Base-by-base conservation (phyloP, 176 grass and related monocot species). In the Oryza australiensis region DNA sequence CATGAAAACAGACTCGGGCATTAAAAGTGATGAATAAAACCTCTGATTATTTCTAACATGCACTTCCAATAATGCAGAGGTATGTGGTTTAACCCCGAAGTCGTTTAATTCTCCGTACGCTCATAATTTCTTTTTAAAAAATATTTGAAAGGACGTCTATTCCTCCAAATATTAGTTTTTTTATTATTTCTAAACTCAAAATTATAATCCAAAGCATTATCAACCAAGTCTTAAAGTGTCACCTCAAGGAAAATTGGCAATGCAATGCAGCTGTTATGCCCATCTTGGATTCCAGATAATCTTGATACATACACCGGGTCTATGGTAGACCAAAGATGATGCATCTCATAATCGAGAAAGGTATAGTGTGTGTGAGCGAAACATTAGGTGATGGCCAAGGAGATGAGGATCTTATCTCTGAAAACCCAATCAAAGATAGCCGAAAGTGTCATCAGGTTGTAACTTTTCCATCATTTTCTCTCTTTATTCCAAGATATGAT, bases 351-450 rank as follows among this genome's bases (percentile, higher is more conserved):
- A 80, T 37, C 30, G 43, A 80, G 73, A 72, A 81, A 37, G 38
- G 64, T 48, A 74, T 48, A 74, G 53, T 73, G 43, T 26, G 43
- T 26, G 29, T 75, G 42, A 26, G n/a, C 37, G 41, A 65, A 70
- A 67, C 30, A 75, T 7, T 53, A 40, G 71, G 32, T 40, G 71
- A 75, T 75, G 59, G n/a, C 30, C 62, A 22, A 66, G 9, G 71
- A 66, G 71, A 83, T 66, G 60, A 64, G 59, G 40, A 67, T 66
- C 71, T 75, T 75, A 55, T 75, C 81, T 55, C 62, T 66, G 62
- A 83, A 83, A 28, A 28, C n/a, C n/a, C 14, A 40, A 66, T 24
- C 60, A 18, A 51, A 74, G 29, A 51, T 46, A 66, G 70, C 71
- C 41, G 60, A 75, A 83, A 83, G 71, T 64, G 23, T 75, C 29